Conservation (phyloP, 108 stramenopile genomes). For the Asterionellopsis glacialis region DNA sequence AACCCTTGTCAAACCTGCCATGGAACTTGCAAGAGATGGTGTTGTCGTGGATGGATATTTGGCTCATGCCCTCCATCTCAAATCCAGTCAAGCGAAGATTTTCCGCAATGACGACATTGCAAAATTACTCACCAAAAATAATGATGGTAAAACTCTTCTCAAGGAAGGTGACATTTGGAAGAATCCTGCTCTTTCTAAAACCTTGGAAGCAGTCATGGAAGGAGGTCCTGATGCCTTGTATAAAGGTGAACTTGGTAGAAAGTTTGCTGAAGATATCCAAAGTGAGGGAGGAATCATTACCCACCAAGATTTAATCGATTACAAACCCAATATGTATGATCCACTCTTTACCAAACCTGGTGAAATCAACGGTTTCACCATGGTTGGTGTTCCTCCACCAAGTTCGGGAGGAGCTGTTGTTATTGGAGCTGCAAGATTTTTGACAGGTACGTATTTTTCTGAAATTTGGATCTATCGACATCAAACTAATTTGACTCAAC, state of each 20-base stretch:
- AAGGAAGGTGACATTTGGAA: constrained; percentile 41
- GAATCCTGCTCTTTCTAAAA: constrained; percentile 14
- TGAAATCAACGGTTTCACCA: constrained; percentile 25
- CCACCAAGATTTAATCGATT: constrained; percentile 28
- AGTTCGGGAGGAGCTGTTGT: constrained; percentile 37
- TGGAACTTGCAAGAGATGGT: constrained; percentile 29
- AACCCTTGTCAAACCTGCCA: constrained; percentile 31
- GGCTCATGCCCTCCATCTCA: constrained; percentile 11
- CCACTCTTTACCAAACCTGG: constrained; percentile 17
- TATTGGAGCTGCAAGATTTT: constrained; percentile 33
- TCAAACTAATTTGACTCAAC: no score
- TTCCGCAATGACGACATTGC: background rate
- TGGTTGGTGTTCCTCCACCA: constrained; percentile 44
- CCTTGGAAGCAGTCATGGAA: constrained; percentile 22
- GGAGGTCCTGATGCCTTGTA: constrained; percentile 33
- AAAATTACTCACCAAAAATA: constrained; percentile 15
- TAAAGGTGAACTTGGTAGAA: constrained; percentile 21
- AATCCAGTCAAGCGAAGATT: background rate
- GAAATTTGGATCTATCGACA: no score
- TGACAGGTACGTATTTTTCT: no score
- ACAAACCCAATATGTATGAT: constrained; percentile 27
- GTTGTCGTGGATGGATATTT: constrained; percentile 13
- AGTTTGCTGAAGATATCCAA: constrained; percentile 29
- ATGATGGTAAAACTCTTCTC: constrained; percentile 12
- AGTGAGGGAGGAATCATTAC: constrained; percentile 42